Evolutionary conservation across 225 moss, liverwort and hornwort species (phyloP).

Genomic region (Sphagnum tenellum): DNA sequence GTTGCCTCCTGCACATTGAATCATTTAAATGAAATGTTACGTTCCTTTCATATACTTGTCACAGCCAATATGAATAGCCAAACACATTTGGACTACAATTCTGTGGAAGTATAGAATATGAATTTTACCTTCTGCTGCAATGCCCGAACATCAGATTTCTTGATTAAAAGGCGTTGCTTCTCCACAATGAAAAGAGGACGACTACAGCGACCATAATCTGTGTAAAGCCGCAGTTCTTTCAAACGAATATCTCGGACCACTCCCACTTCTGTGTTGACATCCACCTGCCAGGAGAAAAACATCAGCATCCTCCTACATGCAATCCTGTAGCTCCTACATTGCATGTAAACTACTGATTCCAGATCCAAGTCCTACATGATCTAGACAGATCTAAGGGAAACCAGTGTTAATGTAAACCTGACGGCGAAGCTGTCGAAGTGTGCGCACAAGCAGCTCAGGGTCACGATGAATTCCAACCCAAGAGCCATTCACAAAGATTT

Average conservation of each 20-base stretch:
- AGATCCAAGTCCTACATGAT: neutral
- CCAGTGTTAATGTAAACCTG: conserved; percentile 23
- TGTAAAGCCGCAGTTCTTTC: conserved; percentile 92
- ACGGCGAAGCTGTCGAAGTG: conserved; percentile 85
- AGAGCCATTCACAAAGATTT: conserved; percentile 94
- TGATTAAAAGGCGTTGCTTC: conserved; percentile 87
- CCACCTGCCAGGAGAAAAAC: conserved; percentile 41
- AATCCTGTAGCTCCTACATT: conserved; percentile 9
- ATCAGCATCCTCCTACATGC: neutral
- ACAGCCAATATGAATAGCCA: neutral
- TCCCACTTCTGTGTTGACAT: conserved; percentile 97
- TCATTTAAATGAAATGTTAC: too few relatives aligned
- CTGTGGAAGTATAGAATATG: too few relatives aligned
- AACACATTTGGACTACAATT: too few relatives aligned
- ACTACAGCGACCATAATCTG: conserved; percentile 99
- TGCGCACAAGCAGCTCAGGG: conserved; percentile 89
- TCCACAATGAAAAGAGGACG: conserved; percentile 96
- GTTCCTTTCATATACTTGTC: neutral
- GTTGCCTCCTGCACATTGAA: conserved; percentile 46
- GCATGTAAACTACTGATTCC: neutral
- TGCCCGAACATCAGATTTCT: conserved; percentile 89
- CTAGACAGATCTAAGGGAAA: neutral
- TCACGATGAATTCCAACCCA: conserved; percentile 99
- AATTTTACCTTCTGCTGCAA: conserved; percentile 69
- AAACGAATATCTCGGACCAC: conserved; percentile 95